A percentile compares a stretch with the other conserved stretches of the same genome.
Conservation (phyloP, 441 rosid species). For the Flueggea neowawraea region DNA sequence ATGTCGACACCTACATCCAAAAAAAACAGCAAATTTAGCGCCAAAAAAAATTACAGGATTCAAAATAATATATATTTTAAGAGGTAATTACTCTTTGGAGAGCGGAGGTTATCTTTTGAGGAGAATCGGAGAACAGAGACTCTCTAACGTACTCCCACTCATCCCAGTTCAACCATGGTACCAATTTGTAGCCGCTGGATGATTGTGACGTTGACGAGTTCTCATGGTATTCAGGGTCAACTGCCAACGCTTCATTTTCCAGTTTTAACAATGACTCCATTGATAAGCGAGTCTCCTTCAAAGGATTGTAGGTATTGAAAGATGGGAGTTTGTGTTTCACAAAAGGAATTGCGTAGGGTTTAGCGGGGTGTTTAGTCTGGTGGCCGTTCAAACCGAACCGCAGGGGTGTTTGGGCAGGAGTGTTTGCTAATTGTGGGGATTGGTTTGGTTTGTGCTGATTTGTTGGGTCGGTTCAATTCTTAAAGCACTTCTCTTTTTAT, state of each 20-base stretch:
- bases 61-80: neutral
- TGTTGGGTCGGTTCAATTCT: too few relatives aligned
- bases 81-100: slow-evolving; percentile 53
- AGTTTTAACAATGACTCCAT: slow-evolving; percentile 44
- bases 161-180: slow-evolving; percentile 92
- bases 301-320: too few relatives aligned
- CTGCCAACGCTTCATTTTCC: slow-evolving; percentile 16
- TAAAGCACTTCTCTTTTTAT: too few relatives aligned
- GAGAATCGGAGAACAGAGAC: slow-evolving; percentile 77
- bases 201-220: too few relatives aligned
- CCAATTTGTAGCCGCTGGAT: slow-evolving; percentile 41
- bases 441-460: too few relatives aligned
- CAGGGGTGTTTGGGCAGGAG: too few relatives aligned
- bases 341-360: too few relatives aligned
- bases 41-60: neutral
- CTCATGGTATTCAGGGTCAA: slow-evolving; percentile 30
- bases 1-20: slow-evolving; percentile 61
- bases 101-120: slow-evolving; percentile 46
- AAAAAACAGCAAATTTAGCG: neutral
- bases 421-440: too few relatives aligned
- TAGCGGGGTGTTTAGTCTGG: too few relatives aligned
- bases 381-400: too few relatives aligned
- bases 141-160: slow-evolving; percentile 92
- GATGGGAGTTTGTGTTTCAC: too few relatives aligned
- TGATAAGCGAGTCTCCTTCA: neutral